Percentiles rank a stretch among this genome's conserved stretches.
phyloP scores from a whole-genome alignment of 768 basidiomycete genomes.

The Clitopilus hobsonii region DNA sequence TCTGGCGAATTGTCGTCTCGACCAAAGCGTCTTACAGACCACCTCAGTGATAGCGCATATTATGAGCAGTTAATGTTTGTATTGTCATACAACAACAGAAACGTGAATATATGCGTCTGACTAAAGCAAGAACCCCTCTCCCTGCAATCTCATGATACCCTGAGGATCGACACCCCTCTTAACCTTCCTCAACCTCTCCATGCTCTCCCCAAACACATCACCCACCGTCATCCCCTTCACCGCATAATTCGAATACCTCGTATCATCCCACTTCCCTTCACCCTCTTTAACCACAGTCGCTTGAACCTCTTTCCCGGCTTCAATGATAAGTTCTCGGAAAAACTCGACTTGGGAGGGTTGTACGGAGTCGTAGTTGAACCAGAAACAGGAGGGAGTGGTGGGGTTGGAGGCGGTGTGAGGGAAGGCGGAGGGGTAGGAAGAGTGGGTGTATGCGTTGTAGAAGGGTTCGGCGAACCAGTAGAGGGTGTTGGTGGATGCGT shows the following conservation, averaged over 20 bases:
- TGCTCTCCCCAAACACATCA: neutral
- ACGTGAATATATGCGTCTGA: too few species aligned
- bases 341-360: neutral
- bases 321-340: neutral
- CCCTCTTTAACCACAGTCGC: neutral
- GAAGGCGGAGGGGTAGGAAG: neutral
- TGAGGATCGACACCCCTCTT: neutral
- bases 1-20: too few species aligned
- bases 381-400: neutral
- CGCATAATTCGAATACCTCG: neutral
- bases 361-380: neutral
- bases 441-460: neutral
- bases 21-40: too few species aligned
- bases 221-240: neutral
- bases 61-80: too few species aligned
- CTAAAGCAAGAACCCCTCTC: neutral
- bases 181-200: neutral
- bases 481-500: neutral
- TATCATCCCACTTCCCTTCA: neutral
- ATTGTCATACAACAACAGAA: too few species aligned
- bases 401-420: neutral
- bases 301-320: neutral
- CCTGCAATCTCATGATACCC: neutral
- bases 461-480: neutral
- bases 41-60: too few species aligned